phyloP scores from a whole-genome alignment of 2,329 filamentous ascomycete genomes.

The Pyrenochaeta sp. region DNA sequence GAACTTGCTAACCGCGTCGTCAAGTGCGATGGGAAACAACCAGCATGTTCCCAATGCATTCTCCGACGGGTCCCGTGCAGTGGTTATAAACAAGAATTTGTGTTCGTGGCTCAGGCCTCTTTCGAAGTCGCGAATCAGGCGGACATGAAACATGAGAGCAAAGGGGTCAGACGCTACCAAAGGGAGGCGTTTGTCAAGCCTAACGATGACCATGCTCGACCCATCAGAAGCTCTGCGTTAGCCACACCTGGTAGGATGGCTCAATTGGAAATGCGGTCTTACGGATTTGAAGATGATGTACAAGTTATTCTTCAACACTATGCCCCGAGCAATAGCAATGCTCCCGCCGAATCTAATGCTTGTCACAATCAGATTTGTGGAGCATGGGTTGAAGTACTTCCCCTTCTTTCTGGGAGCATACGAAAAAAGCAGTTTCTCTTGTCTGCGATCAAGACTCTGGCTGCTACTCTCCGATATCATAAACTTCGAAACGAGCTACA shows the following conservation, averaged over 20 bases:
- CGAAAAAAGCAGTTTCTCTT: neutral
- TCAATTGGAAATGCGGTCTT: neutral
- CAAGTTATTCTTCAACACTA: conserved; percentile 5
- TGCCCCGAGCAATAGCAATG: neutral
- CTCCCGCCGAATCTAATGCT: neutral
- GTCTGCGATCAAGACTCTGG: conserved; percentile 1
- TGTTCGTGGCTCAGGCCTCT: conserved; percentile 4
- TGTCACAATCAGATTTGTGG: conserved; percentile 15
- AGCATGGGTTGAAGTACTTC: conserved; percentile 11
- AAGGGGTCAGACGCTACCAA: too few relatives aligned
- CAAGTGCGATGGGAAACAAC: conserved; percentile 7
- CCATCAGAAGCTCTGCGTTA: neutral
- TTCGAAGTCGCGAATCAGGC: conserved; percentile 1
- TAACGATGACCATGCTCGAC: neutral
- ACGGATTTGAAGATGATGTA: conserved; percentile 2
- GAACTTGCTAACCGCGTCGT: conserved; percentile 2
- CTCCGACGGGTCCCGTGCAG: conserved; percentile 1
- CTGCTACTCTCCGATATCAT: neutral
- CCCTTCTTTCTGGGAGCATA: conserved; percentile 1
- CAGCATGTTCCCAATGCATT: conserved; percentile 10
- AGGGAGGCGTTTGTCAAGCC: too few relatives aligned
- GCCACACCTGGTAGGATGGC: neutral
- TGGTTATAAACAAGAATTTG: conserved; percentile 8
- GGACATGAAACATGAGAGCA: neutral
- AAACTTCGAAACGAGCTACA: neutral